A percentile compares a stretch with the other conserved stretches of the same genome.
Conservation (phyloP, 257 asterid species). For the Henckelia pumila region DNA sequence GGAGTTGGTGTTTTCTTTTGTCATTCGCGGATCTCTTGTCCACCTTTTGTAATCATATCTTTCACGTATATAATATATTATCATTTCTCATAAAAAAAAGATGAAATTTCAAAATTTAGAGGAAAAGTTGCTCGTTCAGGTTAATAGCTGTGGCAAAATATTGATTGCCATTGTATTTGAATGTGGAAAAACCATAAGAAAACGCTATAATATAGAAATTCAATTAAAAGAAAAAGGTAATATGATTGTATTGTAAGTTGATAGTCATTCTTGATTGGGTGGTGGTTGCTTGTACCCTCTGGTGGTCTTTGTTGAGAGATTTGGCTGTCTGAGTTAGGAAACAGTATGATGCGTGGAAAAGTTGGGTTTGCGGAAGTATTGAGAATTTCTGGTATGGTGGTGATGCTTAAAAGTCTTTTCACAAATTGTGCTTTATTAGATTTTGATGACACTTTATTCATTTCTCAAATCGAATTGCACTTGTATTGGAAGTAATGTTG, state of each 20-base stretch:
- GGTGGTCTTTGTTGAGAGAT: neutral
- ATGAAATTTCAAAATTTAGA: too few species aligned
- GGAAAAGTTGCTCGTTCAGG: neutral
- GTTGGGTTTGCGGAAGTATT: neutral
- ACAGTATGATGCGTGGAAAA: neutral
- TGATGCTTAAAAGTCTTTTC: neutral
- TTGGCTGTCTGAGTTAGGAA: neutral
- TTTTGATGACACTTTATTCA: neutral
- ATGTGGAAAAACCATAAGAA: neutral
- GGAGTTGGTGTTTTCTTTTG: too few species aligned
- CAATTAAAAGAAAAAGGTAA: slow-evolving; percentile 6
- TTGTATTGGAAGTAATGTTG: neutral
- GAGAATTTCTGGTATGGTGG: neutral
- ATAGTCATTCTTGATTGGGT: too few species aligned
- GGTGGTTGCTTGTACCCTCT: neutral
- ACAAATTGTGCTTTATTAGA: neutral
- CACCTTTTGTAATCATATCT: too few species aligned
- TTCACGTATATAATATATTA: too few species aligned
- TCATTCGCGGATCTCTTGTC: too few species aligned
- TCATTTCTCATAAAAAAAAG: too few species aligned
- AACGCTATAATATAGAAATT: neutral
- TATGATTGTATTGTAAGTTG: neutral
- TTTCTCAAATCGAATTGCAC: neutral
- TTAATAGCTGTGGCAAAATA: neutral
- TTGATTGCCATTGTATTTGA: neutral